phyloP scores from a whole-genome alignment of 331 rosid species.

The Stylosanthes scabra region DNA sequence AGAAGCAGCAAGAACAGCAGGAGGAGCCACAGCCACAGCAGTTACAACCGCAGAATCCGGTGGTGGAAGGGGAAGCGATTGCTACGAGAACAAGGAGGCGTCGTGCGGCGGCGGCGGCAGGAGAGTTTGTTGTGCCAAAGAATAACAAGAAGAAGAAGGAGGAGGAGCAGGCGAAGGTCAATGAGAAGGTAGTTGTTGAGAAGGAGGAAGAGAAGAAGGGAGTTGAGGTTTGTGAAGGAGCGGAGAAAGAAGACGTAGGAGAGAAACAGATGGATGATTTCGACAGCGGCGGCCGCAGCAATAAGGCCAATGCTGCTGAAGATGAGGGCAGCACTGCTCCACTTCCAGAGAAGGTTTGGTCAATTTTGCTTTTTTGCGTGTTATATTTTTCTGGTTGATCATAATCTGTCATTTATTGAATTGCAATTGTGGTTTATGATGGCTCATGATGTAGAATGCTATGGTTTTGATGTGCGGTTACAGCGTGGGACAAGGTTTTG shows the following conservation, averaged over 20 bases:
- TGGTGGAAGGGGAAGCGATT: constrained; percentile 76
- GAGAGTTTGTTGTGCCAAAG: no score
- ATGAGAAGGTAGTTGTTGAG: constrained; percentile 56
- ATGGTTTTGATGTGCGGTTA: background rate
- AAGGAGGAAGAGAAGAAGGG: constrained; percentile 39
- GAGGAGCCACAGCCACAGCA: constrained; percentile 34
- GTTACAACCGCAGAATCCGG: constrained; percentile 46
- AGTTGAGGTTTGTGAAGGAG: constrained; percentile 44
- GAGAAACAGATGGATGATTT: constrained; percentile 71
- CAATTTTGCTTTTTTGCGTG: no score
- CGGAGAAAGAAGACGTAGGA: constrained; percentile 56
- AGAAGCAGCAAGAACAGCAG: constrained; percentile 35
- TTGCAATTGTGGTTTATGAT: no score
- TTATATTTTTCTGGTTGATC: no score
- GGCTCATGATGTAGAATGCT: background rate
- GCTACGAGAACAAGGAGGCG: constrained; percentile 91
- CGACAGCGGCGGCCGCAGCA: constrained; percentile 66
- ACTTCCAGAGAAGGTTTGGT: constrained; percentile 81
- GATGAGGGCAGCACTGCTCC: constrained; percentile 69
- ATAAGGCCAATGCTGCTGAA: constrained; percentile 67
- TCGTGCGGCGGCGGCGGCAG: constrained; percentile 78
- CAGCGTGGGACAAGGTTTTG: background rate
- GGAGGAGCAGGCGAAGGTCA: constrained; percentile 36
- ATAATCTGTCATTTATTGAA: no score
- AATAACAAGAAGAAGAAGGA: background rate